Evolutionary conservation across 768 basidiomycete genomes (phyloP).

Genomic region (Galerina marginata): DNA sequence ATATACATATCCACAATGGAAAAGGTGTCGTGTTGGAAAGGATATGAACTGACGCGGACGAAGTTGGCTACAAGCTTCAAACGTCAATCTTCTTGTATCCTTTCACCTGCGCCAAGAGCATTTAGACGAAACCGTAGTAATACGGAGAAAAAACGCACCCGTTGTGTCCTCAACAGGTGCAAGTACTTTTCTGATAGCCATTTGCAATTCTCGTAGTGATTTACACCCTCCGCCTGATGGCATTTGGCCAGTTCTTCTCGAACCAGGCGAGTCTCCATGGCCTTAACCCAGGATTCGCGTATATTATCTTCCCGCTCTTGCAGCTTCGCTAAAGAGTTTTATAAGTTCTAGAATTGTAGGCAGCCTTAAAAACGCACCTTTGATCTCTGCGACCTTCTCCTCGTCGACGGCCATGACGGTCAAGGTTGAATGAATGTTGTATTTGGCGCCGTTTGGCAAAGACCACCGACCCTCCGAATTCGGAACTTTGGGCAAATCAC

Average conservation of each 20-base stretch:
- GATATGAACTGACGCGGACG: constrained; percentile 2
- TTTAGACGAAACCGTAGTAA: not conserved
- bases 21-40: not conserved
- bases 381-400: constrained; percentile 48
- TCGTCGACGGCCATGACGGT: constrained; percentile 30
- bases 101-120: constrained; percentile 58
- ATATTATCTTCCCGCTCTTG: constrained; percentile 75
- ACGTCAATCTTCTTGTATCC: constrained; percentile 83
- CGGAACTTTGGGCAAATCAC: constrained; percentile 23
- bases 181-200: constrained; percentile 85
- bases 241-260: constrained; percentile 90
- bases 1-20: constrained; percentile 3
- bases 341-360: not conserved
- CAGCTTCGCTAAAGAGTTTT: constrained; percentile 53
- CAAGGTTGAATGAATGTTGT: constrained; percentile 21
- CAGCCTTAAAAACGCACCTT: constrained; percentile 40
- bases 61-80: constrained; percentile 19
- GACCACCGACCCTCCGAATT: not conserved
- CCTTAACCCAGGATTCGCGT: constrained; percentile 92
- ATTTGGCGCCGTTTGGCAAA: constrained; percentile 31
- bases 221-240: constrained; percentile 88
- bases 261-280: constrained; percentile 92
- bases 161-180: constrained; percentile 77
- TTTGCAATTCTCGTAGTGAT: constrained; percentile 88
- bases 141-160: constrained; percentile 55